Evolutionary conservation across 2,329 filamentous ascomycete species (phyloP).

Genomic region (Aspergillus novoparasiticus): DNA sequence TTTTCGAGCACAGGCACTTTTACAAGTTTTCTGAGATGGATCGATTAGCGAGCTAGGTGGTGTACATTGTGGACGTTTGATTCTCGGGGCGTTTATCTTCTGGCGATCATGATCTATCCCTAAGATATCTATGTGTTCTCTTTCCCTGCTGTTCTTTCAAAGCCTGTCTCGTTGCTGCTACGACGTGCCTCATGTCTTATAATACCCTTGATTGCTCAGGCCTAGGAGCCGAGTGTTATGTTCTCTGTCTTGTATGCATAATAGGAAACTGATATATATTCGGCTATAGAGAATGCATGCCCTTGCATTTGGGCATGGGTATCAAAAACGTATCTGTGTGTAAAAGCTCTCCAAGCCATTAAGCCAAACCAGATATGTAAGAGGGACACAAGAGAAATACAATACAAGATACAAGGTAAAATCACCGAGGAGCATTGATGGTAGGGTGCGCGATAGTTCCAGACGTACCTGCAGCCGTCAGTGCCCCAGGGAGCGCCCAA

Average conservation of each 20-base stretch:
- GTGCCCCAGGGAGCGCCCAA: neutral
- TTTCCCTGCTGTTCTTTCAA: neutral
- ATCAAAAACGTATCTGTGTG: neutral
- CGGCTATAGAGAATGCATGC: neutral
- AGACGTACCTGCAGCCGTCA: neutral
- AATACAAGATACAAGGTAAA: neutral
- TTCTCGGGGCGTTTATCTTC: conserved; percentile 26
- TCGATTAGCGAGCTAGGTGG: conserved; percentile 28
- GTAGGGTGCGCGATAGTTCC: no score
- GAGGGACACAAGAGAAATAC: neutral
- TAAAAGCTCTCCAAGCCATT: neutral
- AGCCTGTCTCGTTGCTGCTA: neutral
- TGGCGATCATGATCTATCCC: conserved; percentile 18
- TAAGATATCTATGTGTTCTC: conserved; percentile 6
- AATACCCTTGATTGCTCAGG: neutral
- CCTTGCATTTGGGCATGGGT: neutral
- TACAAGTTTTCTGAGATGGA: conserved; percentile 18
- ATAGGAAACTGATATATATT: conserved; percentile 4
- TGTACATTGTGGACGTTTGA: conserved; percentile 15
- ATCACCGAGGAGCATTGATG: no score
- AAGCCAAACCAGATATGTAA: neutral
- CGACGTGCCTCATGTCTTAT: conserved; percentile 7
- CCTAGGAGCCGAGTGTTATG: neutral
- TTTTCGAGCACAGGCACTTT: neutral
- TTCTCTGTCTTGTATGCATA: neutral